Conservation (phyloP, 2,329 filamentous ascomycete species). For the Ophiostoma australiae region DNA sequence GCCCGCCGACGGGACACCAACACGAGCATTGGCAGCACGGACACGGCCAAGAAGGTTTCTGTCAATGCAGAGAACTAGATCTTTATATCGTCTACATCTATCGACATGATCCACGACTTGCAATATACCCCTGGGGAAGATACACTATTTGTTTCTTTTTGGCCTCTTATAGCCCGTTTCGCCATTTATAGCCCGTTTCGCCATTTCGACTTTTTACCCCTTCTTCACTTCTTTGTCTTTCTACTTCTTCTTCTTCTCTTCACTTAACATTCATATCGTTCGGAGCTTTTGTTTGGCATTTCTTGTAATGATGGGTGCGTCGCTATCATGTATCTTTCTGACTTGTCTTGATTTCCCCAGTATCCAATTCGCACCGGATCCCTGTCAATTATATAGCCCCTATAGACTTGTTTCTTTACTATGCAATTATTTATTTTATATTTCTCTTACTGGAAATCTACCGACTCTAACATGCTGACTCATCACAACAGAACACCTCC, state of each 20-base stretch:
- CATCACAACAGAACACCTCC: background rate
- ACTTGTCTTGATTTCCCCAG: background rate
- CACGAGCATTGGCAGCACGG: slow-evolving; percentile 56
- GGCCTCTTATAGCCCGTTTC: too few species aligned
- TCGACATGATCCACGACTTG: background rate
- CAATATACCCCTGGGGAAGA: slow-evolving; percentile 12
- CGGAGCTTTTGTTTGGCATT: slow-evolving; percentile 14
- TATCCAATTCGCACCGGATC: background rate
- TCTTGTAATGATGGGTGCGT: slow-evolving; percentile 13
- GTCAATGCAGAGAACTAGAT: slow-evolving; percentile 18
- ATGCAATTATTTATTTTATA: background rate
- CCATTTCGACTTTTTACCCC: background rate
- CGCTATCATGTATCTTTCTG: background rate
- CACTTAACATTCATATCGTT: background rate
- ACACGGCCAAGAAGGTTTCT: slow-evolving; percentile 56
- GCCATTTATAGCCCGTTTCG: too few species aligned
- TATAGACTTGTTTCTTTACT: slow-evolving; percentile 6
- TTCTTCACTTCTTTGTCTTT: background rate
- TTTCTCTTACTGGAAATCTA: background rate
- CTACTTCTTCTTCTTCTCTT: background rate
- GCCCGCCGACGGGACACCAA: slow-evolving; percentile 54
- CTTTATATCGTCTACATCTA: background rate
- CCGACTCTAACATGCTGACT: background rate
- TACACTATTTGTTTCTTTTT: slow-evolving; percentile 10
- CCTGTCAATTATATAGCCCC: background rate